Percentiles rank a stretch among this genome's conserved stretches.
Evolutionary conservation across 2,329 filamentous ascomycete genomes (phyloP).

Genomic region (Calonectria crousiana): DNA sequence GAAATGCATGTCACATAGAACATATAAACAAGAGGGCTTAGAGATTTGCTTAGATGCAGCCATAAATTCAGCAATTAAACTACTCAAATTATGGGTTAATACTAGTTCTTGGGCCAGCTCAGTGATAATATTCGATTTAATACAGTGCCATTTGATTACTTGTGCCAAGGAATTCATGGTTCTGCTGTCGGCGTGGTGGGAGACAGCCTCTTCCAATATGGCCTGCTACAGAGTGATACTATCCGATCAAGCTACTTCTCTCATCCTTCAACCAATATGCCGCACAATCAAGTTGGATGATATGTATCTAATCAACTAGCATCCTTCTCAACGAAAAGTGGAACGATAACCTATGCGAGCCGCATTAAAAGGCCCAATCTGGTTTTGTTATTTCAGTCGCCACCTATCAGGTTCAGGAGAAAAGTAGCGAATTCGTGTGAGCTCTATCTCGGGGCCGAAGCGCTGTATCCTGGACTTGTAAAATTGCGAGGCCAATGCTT

Average conservation of each 20-base stretch:
- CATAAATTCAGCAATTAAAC: neutral
- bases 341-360: no score
- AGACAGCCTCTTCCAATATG: neutral
- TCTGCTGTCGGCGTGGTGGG: neutral
- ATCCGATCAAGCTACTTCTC: neutral
- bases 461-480: no score
- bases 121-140: neutral
- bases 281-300: neutral
- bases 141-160: neutral
- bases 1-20: neutral
- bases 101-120: neutral
- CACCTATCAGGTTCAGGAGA: no score
- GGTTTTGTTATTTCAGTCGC: neutral
- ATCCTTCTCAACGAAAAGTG: neutral
- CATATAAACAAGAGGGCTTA: neutral
- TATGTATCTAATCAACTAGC: neutral
- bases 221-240: neutral
- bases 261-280: neutral
- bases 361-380: neutral
- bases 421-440: no score
- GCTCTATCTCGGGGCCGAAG: no score
- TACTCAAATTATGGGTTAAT: neutral
- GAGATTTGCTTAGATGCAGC: neutral
- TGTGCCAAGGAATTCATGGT: neutral
- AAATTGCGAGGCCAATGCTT: no score